These are phyloP conservation scores for Copromyces sp. DNA, from an alignment of 495 filamentous ascomycete genomes.

Conservation along the genomic window DNA sequence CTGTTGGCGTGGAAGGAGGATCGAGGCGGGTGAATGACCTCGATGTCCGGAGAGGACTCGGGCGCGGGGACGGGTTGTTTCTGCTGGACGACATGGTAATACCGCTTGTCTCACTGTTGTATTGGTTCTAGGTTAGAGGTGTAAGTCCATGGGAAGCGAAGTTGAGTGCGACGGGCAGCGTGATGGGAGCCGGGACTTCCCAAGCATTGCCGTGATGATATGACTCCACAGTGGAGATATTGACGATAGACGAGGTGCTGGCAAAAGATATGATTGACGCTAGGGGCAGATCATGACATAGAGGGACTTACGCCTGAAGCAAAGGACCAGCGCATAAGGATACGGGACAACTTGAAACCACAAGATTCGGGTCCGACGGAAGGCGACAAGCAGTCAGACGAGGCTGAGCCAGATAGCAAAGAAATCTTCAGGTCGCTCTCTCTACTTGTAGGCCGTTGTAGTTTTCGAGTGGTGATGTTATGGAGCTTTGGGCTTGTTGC, in stretches of 20 bases:
- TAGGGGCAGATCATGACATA: background rate
- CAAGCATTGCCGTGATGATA: background rate
- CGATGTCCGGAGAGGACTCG: constrained; percentile 16
- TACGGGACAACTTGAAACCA: background rate
- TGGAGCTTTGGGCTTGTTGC: background rate
- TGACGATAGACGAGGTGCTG: background rate
- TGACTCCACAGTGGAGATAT: background rate
- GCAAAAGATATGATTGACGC: background rate
- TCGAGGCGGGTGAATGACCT: constrained; percentile 19
- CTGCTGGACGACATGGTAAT: constrained; percentile 15
- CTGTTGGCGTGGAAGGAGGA: constrained; percentile 8
- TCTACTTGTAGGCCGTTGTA: background rate
- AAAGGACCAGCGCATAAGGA: background rate
- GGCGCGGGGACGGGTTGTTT: constrained; percentile 3
- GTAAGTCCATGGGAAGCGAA: background rate
- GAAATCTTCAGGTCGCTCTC: background rate
- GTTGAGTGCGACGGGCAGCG: background rate
- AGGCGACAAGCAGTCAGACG: background rate
- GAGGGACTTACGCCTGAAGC: background rate
- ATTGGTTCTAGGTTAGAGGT: background rate
- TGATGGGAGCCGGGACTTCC: background rate
- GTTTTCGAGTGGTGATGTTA: background rate
- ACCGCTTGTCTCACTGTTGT: constrained; percentile 1
- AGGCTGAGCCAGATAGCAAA: background rate
- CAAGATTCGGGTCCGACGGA: background rate